Evolutionary conservation across 78 protist genomes (phyloP), one percentile per base, ranked within the genome.

Genomic region (Dictyostelium capitatum): DNA sequence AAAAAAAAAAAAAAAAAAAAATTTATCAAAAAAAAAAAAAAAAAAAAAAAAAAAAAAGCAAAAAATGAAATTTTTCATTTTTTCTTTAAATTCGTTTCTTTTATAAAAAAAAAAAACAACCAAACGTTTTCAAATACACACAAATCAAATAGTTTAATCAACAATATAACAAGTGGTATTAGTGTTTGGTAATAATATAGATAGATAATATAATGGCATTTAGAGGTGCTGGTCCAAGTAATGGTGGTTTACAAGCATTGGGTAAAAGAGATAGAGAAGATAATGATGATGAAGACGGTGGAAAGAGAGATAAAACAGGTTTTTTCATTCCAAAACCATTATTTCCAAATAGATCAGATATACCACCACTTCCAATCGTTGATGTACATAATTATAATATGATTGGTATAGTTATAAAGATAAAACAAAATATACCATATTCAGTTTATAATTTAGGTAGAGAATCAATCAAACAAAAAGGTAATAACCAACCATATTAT

Each of bases 281-380:
- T 46, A 19, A 70, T 19, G 79, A 73, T 9, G 79, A 73, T 11
- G 79, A 72, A 20, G 79, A 73, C 46, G 79, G 59, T 46, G 56
- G 46, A 47, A 73, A 73, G 79, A 73, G 46, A 23, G 79, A 73
- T 25, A 47, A 37, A 37, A 43, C 47, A 73, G 43, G 30, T 20
- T 73, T 47, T 23, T 23, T n/a, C 12, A 37, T 73, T 46, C 79
- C 79, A n/a, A 37, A n/a, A 11, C 56, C 56, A 46, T 17, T 20
- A 20, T 73, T 20, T 20, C 79, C 79, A 2, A 10, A 28, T 17
- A 73, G 79, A 73, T 43, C 41, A 73, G 79, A 73, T 73, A n/a
- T 73, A n/a, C 79, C 79, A 9, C 3, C 2, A n/a, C 7, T 73
- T 20, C 79, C 79, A 9, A 5, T 32, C 17, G 25, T 73, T 47